These are phyloP conservation scores for Picea glauca DNA, from an alignment of 75 land plant genomes.

Conservation along the genomic window DNA sequence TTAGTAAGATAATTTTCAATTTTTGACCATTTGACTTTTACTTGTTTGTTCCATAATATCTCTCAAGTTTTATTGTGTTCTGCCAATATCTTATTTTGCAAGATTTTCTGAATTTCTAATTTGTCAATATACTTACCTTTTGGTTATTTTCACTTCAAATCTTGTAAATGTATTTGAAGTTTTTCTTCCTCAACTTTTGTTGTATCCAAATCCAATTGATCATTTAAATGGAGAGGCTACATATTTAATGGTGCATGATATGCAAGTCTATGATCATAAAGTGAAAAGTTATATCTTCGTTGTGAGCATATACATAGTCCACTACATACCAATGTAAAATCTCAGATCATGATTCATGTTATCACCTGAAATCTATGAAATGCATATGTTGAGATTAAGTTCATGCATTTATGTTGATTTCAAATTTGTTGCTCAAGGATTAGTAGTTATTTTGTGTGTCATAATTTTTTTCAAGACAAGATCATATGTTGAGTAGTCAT, in stretches of 20 bases:
- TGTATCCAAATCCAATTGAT: constrained; percentile 64
- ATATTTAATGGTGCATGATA: constrained; percentile 66
- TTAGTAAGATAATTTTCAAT: constrained; percentile 14
- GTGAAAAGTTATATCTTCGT: constrained; percentile 53
- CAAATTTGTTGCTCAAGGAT: background rate
- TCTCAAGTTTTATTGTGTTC: background rate
- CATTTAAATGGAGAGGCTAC: constrained; percentile 89
- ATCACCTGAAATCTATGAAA: too few species aligned
- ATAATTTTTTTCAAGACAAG: background rate
- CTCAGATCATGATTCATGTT: background rate
- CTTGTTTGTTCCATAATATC: background rate
- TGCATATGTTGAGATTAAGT: background rate
- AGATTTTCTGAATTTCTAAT: too few species aligned
- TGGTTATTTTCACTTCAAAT: constrained; percentile 20
- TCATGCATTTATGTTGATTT: background rate
- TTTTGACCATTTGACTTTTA: constrained; percentile 1
- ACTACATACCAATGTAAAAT: background rate
- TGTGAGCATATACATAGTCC: background rate
- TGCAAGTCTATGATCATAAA: constrained; percentile 51
- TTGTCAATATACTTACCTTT: too few species aligned
- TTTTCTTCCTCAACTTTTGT: constrained; percentile 51
- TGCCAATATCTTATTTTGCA: background rate
- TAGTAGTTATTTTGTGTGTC: background rate
- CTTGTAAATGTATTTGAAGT: constrained; percentile 58
- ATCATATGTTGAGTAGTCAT: background rate